Conservation (phyloP, 768 basidiomycete species). For the Leucocoprinus leucothites region DNA sequence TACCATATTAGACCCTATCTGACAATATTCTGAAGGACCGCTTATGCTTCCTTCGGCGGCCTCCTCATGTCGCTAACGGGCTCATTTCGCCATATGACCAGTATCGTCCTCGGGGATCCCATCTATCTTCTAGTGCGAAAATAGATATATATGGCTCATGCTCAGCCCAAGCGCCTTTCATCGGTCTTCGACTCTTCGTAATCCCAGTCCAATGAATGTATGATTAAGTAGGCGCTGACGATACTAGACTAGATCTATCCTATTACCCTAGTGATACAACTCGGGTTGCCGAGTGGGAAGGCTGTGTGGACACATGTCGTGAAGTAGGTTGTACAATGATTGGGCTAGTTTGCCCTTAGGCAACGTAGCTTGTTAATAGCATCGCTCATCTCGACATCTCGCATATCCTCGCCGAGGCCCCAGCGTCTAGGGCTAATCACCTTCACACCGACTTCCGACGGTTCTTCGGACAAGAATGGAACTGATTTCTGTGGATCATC, state of each 20-base stretch:
- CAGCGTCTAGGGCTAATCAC: slow-evolving; percentile 39
- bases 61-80: slow-evolving; percentile 93
- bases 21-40: slow-evolving; percentile 56
- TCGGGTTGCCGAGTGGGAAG: slow-evolving; percentile 1
- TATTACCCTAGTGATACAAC: slow-evolving; percentile 8
- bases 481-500: neutral
- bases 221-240: neutral
- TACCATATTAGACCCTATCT: slow-evolving; percentile 11
- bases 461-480: neutral
- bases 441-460: slow-evolving; percentile 35
- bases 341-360: slow-evolving; percentile 27
- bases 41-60: slow-evolving; percentile 95
- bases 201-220: neutral
- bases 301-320: neutral
- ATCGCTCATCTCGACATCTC: slow-evolving; percentile 36
- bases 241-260: slow-evolving; percentile 7
- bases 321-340: slow-evolving; percentile 5
- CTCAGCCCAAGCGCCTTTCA: neutral
- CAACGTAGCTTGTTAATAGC: slow-evolving; percentile 42
- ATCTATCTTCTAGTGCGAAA: slow-evolving; percentile 86
- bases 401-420: slow-evolving; percentile 29
- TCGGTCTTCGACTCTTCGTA: neutral
- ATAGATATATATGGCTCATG: slow-evolving; percentile 26
- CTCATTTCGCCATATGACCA: slow-evolving; percentile 87
- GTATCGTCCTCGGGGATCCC: slow-evolving; percentile 90